Evolutionary conservation across 2,329 filamentous ascomycete species (phyloP).

Genomic region (Hortaea sp.): DNA sequence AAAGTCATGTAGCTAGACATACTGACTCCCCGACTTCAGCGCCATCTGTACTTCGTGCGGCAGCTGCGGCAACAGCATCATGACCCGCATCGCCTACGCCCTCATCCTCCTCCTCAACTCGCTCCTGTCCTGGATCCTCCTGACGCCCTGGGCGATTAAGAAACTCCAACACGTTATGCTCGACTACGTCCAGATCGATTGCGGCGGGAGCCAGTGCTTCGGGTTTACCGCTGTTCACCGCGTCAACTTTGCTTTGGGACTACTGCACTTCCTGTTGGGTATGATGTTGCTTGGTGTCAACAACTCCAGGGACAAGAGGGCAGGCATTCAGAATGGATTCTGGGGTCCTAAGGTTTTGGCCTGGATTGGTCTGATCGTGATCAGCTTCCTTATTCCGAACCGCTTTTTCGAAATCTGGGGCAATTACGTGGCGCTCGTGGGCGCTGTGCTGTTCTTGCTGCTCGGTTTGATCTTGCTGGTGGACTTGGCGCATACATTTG

Average conservation of each 20-base stretch:
- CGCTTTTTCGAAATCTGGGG: conserved; percentile 92
- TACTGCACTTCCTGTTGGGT: conserved; percentile 85
- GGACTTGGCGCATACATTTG: conserved; percentile 93
- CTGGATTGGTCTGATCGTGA: conserved; percentile 76
- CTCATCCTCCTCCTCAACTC: conserved; percentile 93
- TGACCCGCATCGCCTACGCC: conserved; percentile 77
- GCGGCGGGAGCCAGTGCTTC: conserved; percentile 73
- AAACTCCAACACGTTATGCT: conserved; percentile 86
- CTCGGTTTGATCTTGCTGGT: conserved; percentile 87
- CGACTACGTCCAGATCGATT: conserved; percentile 93
- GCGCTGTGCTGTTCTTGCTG: conserved; percentile 86
- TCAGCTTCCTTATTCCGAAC: conserved; percentile 94
- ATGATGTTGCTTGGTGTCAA: conserved; percentile 76
- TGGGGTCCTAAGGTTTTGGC: conserved; percentile 93
- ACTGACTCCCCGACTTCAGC: not conserved
- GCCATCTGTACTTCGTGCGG: conserved; percentile 92
- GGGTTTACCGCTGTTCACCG: conserved; percentile 95
- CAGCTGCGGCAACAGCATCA: conserved; percentile 95
- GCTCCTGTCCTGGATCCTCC: conserved; percentile 96
- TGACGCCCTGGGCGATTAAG: conserved; percentile 95
- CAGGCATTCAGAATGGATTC: conserved; percentile 90
- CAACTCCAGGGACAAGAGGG: conserved; percentile 77
- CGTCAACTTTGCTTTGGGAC: conserved; percentile 92
- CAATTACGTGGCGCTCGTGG: conserved; percentile 80
- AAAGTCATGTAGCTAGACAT: conserved; percentile 2